Evolutionary conservation across 2,329 filamentous ascomycete species (phyloP).

Genomic region (Zymoseptoria tritici): DNA sequence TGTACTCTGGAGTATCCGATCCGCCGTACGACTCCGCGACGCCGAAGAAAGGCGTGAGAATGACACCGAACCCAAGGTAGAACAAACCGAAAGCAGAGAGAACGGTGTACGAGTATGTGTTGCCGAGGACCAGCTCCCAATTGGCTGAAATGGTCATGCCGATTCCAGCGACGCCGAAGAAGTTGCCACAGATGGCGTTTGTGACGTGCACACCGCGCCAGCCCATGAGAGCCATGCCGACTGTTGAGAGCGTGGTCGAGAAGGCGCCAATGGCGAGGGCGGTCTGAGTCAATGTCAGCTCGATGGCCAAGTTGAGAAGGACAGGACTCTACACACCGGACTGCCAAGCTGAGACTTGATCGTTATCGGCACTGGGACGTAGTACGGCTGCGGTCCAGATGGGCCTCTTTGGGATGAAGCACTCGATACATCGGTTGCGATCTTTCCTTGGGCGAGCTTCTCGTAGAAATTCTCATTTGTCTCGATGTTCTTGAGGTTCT

Average conservation of each 20-base stretch:
- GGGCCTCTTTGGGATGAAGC: constrained; percentile 9
- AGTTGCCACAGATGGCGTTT: constrained; percentile 49
- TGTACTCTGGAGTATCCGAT: constrained; percentile 35
- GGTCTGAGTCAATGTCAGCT: constrained; percentile 27
- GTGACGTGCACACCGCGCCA: constrained; percentile 45
- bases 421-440: constrained; percentile 11
- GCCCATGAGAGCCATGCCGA: constrained; percentile 50
- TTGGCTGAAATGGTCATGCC: constrained; percentile 49
- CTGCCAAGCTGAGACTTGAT: constrained; percentile 26
- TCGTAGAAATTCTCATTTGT: constrained; percentile 24
- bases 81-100: constrained; percentile 51
- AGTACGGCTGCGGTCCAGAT: constrained; percentile 13
- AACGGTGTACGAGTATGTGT: constrained; percentile 47
- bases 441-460: constrained; percentile 22
- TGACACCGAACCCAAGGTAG: constrained; percentile 44
- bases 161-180: constrained; percentile 47
- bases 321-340: constrained; percentile 8
- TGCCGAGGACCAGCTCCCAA: constrained; percentile 48
- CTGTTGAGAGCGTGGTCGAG: constrained; percentile 47
- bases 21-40: constrained; percentile 39
- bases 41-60: constrained; percentile 42
- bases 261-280: constrained; percentile 48
- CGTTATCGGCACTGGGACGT: constrained; percentile 27
- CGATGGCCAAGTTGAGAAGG: not conserved
- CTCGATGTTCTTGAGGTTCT: constrained; percentile 21